Evolutionary conservation across 805 yeast species (phyloP).

Genomic region (Clavispora asparagi): DNA sequence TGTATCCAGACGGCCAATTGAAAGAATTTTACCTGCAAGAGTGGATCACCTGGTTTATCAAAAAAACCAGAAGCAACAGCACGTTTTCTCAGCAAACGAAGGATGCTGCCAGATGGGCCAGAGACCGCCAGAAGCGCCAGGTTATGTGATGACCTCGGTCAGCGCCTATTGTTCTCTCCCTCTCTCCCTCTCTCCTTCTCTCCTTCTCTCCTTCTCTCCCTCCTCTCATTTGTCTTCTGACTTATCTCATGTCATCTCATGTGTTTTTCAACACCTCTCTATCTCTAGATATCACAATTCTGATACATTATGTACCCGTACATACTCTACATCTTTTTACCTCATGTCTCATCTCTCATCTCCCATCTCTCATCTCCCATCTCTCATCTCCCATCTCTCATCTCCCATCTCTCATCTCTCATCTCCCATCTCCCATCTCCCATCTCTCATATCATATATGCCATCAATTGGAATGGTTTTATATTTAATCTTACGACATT

Average conservation of each 20-base stretch:
- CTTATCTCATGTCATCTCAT: constrained; percentile 6
- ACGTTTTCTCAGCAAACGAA: constrained; percentile 61
- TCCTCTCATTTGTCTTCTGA: constrained; percentile 1
- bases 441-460: constrained; percentile 1
- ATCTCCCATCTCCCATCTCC: constrained; percentile 1
- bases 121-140: constrained; percentile 68
- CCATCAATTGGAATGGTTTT: neutral
- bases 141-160: constrained; percentile 3
- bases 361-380: constrained; percentile 5
- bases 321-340: constrained; percentile 6
- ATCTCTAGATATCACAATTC: constrained; percentile 2
- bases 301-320: neutral
- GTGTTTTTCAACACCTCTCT: constrained; percentile 2
- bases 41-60: constrained; percentile 78
- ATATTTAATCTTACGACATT: neutral
- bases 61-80: constrained; percentile 61
- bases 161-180: constrained; percentile 4
- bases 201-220: constrained; percentile 2
- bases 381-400: constrained; percentile 3
- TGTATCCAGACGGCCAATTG: constrained; percentile 76
- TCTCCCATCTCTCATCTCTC: constrained; percentile 5
- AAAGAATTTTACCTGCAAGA: constrained; percentile 59
- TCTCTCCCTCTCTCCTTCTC: neutral
- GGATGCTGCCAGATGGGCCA: constrained; percentile 97
- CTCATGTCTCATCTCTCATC: constrained; percentile 1